Conservation (phyloP, 2,329 filamentous ascomycete species). For the Apiospora marii region DNA sequence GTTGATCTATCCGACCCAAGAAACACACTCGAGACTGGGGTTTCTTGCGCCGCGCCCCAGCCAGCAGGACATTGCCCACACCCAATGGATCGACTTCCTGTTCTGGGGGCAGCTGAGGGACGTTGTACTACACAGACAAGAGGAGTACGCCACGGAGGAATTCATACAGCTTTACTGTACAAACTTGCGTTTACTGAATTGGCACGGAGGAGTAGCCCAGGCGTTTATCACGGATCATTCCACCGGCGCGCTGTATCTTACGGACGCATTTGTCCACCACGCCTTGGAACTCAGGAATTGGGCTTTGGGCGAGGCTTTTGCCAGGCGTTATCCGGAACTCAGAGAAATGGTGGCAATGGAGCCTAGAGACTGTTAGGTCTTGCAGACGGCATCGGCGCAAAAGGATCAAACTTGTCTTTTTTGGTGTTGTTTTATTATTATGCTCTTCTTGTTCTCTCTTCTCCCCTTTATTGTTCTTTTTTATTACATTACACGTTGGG, state of each 20-base stretch:
- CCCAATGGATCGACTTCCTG: conserved; percentile 44
- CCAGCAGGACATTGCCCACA: conserved; percentile 40
- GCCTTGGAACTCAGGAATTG: conserved; percentile 38
- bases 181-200: conserved; percentile 45
- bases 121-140: conserved; percentile 45
- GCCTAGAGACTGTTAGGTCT: conserved; percentile 14
- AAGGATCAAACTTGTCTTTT: not conserved
- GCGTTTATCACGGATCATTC: conserved; percentile 38
- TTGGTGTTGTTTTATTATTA: not conserved
- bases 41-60: conserved; percentile 38
- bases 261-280: conserved; percentile 36
- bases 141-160: conserved; percentile 47
- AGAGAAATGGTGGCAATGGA: conserved; percentile 32
- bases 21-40: conserved; percentile 37
- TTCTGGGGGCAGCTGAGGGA: conserved; percentile 46
- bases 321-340: conserved; percentile 40
- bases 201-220: conserved; percentile 39
- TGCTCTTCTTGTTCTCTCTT: not conserved
- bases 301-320: conserved; percentile 37
- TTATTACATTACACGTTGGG: not conserved
- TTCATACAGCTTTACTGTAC: conserved; percentile 46
- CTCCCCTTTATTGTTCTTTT: not conserved
- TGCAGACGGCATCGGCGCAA: not conserved
- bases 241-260: conserved; percentile 39
- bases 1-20: conserved; percentile 43